These are phyloP conservation scores for Alternaria tenuissima DNA, from an alignment of 2,329 filamentous ascomycete genomes.

Conservation along the genomic window DNA sequence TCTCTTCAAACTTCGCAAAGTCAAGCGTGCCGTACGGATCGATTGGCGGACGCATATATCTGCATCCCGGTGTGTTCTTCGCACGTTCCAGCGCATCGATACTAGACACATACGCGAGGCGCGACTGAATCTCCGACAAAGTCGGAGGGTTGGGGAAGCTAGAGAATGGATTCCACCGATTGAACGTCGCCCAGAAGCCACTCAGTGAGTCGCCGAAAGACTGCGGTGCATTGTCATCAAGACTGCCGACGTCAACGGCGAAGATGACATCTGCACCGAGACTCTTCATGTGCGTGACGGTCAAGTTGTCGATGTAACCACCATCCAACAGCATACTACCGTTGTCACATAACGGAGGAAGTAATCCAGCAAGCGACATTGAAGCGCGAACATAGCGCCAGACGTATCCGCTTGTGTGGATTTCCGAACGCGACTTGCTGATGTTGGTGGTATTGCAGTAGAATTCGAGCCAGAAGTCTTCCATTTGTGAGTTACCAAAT, in stretches of 20 bases:
- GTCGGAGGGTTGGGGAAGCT: constrained; percentile 90
- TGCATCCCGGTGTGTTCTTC: constrained; percentile 87
- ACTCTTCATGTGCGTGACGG: constrained; percentile 95
- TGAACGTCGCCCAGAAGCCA: constrained; percentile 92
- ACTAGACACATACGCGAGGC: constrained; percentile 92
- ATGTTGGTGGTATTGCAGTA: constrained; percentile 99
- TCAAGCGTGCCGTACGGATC: constrained; percentile 94
- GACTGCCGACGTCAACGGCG: constrained; percentile 89
- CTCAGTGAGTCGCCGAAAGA: constrained; percentile 92
- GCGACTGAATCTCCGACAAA: constrained; percentile 92
- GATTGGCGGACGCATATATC: constrained; percentile 96
- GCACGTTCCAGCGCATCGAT: constrained; percentile 94
- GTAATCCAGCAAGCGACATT: constrained; percentile 91
- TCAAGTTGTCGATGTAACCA: constrained; percentile 96
- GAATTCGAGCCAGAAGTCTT: constrained; percentile 98
- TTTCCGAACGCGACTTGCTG: constrained; percentile 88
- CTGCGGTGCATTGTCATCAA: constrained; percentile 93
- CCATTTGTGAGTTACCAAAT: constrained; percentile 95
- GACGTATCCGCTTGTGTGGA: constrained; percentile 94
- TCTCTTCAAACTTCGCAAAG: constrained; percentile 97
- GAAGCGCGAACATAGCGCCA: constrained; percentile 97
- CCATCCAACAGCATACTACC: constrained; percentile 96
- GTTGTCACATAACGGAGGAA: constrained; percentile 95
- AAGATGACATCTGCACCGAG: constrained; percentile 94
- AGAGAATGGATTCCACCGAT: constrained; percentile 97